These are phyloP conservation scores for Geotrichum australiense DNA, from an alignment of 1,139 yeast species.

Conservation along the genomic window DNA sequence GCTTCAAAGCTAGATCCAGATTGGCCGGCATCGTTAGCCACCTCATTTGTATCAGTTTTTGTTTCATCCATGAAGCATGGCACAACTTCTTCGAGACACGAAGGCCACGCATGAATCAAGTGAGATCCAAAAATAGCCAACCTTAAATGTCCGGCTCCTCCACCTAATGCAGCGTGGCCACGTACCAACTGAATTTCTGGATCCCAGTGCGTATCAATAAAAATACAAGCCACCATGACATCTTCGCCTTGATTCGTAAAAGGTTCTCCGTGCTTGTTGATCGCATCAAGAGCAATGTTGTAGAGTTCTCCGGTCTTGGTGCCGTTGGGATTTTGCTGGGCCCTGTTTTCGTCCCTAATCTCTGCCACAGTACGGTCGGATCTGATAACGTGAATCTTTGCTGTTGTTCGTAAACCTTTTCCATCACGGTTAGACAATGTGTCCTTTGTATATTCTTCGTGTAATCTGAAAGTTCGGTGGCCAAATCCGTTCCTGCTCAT, in stretches of 20 bases:
- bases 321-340: slow-evolving; percentile 80
- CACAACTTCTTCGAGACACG: slow-evolving; percentile 59
- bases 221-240: slow-evolving; percentile 77
- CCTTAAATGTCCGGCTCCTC: slow-evolving; percentile 62
- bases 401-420: slow-evolving; percentile 46
- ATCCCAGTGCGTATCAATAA: slow-evolving; percentile 84
- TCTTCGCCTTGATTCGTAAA: slow-evolving; percentile 44
- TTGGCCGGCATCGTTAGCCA: slow-evolving; percentile 81
- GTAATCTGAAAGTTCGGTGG: slow-evolving; percentile 69
- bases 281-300: slow-evolving; percentile 69
- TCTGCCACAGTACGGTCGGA: slow-evolving; percentile 62
- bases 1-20: slow-evolving; percentile 92
- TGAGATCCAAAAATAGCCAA: slow-evolving; percentile 93
- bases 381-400: slow-evolving; percentile 69
- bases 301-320: slow-evolving; percentile 68
- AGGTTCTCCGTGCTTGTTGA: slow-evolving; percentile 45
- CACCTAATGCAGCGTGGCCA: slow-evolving; percentile 94
- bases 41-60: slow-evolving; percentile 53
- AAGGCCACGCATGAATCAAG: slow-evolving; percentile 87
- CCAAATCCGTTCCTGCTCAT: slow-evolving; percentile 78
- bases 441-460: slow-evolving; percentile 54
- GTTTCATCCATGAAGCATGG: slow-evolving; percentile 69
- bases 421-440: slow-evolving; percentile 44
- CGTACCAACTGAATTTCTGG: slow-evolving; percentile 48
- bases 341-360: slow-evolving; percentile 68